Evolutionary conservation across 2,329 filamentous ascomycete genomes (phyloP), one percentile per base, ranked within the genome.

Genomic region (Blastomyces silverae): DNA sequence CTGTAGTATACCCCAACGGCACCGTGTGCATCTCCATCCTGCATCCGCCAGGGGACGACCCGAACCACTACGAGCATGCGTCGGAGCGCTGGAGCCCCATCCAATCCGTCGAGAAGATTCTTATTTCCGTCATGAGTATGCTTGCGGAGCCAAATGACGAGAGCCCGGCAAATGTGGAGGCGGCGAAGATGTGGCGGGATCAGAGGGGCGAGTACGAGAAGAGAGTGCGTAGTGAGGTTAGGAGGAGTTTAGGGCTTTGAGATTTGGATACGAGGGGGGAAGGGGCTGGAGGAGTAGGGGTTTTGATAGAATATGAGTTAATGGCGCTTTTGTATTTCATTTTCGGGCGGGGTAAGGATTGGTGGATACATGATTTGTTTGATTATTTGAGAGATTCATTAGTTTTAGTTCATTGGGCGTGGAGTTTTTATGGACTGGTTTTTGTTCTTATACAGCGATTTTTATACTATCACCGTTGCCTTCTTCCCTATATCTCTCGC

Each of bases 21-120:
- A 86, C 88, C 68, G 90, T 99, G 65, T 99, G 94, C 83, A 97
- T 99, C 76, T 95, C 90, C 53, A 99, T 99, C 79, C 83, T 99
- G 52, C 94, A 99, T 77, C 90, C 93, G 15, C 93, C 94, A 3
- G 92, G 91, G 78, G 92, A 97, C 73, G 94, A 99, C 75, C 87
- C 90, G 74, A 94, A 90, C 77, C 93, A 93, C 64, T 99, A 99
- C 80, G 94, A 99, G 78, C 85, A 85, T 34, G 92, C 92, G 20
- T 84, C 86, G 39, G 94, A 99, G 82, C 87, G 94, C 66, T 99
- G 94, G 94, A 90, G 85, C 66, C 94, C 94, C 34, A 93, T 97
- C 2, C 94, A 97, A 78, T 92, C 89, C 15, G 92, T 93, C 62
- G 93, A 97, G 82, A 95, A 92, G 39, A 97, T 99, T 68, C 81